Base-by-base conservation (phyloP, 768 basidiomycete species). In the Lentinula sp. region DNA sequence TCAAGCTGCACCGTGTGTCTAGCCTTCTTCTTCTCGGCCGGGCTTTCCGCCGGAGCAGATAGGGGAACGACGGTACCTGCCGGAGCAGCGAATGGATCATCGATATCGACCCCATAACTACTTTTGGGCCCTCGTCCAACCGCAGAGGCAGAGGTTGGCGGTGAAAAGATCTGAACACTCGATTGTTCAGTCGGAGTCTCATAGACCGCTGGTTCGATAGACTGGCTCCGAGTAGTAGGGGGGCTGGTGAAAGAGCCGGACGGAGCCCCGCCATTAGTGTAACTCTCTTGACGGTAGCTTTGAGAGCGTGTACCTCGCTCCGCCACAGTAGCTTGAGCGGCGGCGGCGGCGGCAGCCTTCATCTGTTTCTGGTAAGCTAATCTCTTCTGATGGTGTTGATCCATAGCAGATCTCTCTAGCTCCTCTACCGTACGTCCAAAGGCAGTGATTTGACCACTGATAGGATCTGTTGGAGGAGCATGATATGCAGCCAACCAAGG, bases 1-100 rank as follows among this genome's bases (percentile, higher is more conserved):
- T 99, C 97, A 62, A 98, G 90, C 72, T 98, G 97, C 51, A 98
- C 92, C 9, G 97, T 98, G 73, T 98, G 95, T 62, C 72, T 74
- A 10, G 67, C 68, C 46, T 77, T 84, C 64, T 80, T 76, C 70
- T 83, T 84, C 53, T 87, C 4, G 73, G 66, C 15, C 73, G 77
- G 13, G 73, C 68, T 63, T 77, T 80, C 61, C 36, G 62, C 65
- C 53, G 65, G 65, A 35, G 68, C 70, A 50, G 74, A 46, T 16
- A 62, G 42, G 18, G 36, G 71, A 60, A 6, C 62, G 60, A 32
- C 68, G 62, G 15, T 33, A 48, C 70, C 67, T 33, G 77, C 64
- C 10, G 75, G 74, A 0, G 82, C 78, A 1, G 84, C 89, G 61
- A 92, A 91, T 4, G 90, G 90, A 79, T 91, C 91, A 62, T 91